Percentiles rank a stretch among this genome's conserved stretches.
Conservation (phyloP, 306 rosid genomes). For the Alnus rubra region DNA sequence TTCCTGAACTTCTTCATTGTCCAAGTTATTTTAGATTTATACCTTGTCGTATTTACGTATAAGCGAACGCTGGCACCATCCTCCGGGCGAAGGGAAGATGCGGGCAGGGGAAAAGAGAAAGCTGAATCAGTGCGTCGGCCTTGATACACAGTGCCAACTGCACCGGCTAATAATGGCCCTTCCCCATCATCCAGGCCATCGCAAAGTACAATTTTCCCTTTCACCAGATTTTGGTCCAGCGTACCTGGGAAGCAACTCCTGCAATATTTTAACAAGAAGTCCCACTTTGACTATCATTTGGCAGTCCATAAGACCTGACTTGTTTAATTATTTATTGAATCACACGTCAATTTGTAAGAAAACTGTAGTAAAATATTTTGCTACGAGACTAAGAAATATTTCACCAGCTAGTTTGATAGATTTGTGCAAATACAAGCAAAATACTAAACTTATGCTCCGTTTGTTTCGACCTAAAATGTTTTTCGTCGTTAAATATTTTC, state of each 20-base stretch:
- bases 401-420: not conserved
- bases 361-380: no score
- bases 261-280: not conserved
- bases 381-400: no score
- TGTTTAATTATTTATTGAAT: no score
- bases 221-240: slow-evolving; percentile 30
- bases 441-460: no score
- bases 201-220: slow-evolving; percentile 60
- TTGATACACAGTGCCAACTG: slow-evolving; percentile 29
- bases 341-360: no score
- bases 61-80: not conserved
- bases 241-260: not conserved
- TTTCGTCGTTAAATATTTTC: no score
- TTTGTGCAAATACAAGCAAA: not conserved
- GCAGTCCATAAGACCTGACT: no score
- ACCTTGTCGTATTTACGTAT: slow-evolving; percentile 34
- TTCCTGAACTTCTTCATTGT: not conserved
- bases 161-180: slow-evolving; percentile 4
- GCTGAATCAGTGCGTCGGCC: not conserved
- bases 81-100: slow-evolving; percentile 4
- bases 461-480: no score
- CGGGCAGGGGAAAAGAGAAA: slow-evolving; percentile 23
- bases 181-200: not conserved
- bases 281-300: not conserved
- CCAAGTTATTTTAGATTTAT: not conserved